These are phyloP conservation scores for Tephrocybe sp. DNA, from an alignment of 768 basidiomycete genomes.

Conservation along the genomic window DNA sequence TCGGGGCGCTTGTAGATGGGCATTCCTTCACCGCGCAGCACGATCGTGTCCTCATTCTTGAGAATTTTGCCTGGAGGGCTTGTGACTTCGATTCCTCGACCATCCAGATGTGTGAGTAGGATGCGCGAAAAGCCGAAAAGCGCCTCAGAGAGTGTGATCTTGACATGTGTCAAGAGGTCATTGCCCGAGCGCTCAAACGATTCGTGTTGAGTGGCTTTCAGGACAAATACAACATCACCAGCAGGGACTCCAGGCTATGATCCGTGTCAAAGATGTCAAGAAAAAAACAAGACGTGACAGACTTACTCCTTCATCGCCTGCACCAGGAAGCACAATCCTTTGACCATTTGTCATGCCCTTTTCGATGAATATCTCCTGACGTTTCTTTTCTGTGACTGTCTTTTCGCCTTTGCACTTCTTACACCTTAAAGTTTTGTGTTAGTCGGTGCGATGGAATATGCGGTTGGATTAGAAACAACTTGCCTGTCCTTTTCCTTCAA, in stretches of 20 bases:
- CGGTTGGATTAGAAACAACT: constrained; percentile 12
- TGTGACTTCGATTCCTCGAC: constrained; percentile 79
- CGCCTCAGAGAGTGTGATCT: constrained; percentile 90
- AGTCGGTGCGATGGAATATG: background rate
- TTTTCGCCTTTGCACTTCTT: constrained; percentile 93
- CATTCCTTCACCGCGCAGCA: constrained; percentile 88
- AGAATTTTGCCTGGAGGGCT: constrained; percentile 77
- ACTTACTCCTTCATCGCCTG: constrained; percentile 84
- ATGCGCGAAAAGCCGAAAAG: constrained; percentile 94
- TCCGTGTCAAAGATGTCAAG: constrained; percentile 1
- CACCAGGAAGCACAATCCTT: constrained; percentile 84
- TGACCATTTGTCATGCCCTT: constrained; percentile 84
- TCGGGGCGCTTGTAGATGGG: constrained; percentile 66
- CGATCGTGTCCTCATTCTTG: constrained; percentile 68
- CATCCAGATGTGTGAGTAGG: constrained; percentile 88
- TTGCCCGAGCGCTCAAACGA: constrained; percentile 83
- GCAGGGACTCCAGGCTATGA: constrained; percentile 78
- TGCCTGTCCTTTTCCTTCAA: constrained; percentile 84
- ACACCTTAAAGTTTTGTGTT: constrained; percentile 51
- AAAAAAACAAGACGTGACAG: background rate
- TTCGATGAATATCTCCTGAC: constrained; percentile 84
- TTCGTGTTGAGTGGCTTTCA: constrained; percentile 65
- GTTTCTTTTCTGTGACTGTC: constrained; percentile 82
- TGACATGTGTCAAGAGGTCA: constrained; percentile 76
- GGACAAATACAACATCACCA: constrained; percentile 87